Evolutionary conservation across 257 asterid genomes (phyloP).

Genomic region (Solanum tarijense): DNA sequence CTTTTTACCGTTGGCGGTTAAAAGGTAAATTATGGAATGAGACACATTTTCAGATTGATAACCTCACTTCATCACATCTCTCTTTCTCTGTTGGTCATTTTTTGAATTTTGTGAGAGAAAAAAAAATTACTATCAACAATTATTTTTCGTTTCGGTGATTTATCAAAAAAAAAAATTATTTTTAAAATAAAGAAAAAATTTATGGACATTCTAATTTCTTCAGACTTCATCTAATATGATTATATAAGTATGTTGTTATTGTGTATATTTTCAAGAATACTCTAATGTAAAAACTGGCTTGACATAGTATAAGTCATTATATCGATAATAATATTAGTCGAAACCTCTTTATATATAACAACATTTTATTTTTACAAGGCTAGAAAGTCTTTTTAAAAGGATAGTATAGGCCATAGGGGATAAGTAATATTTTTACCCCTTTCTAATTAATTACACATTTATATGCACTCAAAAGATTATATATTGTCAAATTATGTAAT

Average conservation of each 20-base stretch:
- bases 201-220: too few species aligned
- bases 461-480: too few species aligned
- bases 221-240: neutral
- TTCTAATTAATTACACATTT: too few species aligned
- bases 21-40: slow-evolving; percentile 5
- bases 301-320: too few species aligned
- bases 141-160: too few species aligned
- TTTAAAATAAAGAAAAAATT: too few species aligned
- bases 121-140: neutral
- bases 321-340: too few species aligned
- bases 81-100: neutral
- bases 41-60: slow-evolving; percentile 7
- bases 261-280: neutral
- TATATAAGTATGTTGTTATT: neutral
- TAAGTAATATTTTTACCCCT: neutral
- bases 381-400: neutral
- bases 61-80: neutral
- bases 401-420: neutral
- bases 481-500: neutral
- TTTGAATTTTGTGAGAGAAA: neutral
- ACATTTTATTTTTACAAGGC: too few species aligned
- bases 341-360: neutral
- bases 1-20: slow-evolving; percentile 1
- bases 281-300: neutral
- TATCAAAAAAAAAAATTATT: too few species aligned